Evolutionary conservation across 495 filamentous ascomycete genomes (phyloP), one percentile per base, ranked within the genome.

Genomic region (Penicillium parvum): DNA sequence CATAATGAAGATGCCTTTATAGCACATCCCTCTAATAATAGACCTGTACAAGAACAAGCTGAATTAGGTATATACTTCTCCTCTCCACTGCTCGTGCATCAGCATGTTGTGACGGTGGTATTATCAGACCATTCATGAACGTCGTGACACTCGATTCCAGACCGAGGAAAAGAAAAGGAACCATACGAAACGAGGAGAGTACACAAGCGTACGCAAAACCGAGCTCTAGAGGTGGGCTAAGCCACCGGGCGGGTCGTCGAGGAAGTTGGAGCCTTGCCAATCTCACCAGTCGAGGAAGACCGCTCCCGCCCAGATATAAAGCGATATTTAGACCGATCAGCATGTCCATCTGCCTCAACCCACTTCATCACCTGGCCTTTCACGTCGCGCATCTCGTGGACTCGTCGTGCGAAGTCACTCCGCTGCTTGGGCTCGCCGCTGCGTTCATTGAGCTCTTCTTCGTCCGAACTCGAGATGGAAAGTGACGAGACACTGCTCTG

Each of bases 391-490:
- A 72, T 67, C 32, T 67, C 61, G 44, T 69, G 64, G 3, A 66
- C 57, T 22, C 43, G 59, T 23, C 57, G 53, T 0, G 60, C 39
- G 17, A 68, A 34, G 7, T 66, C 61, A 3, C 61, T 57, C 19
- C 63, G 55, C 12, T 60, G 52, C 23, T 58, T 61, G 32, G 45
- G 7, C 17, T 56, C 18, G 53, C 74, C 64, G 65, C 69, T 61
- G 20, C 71, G 64, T 28, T 77, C 74, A 35, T 83, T 76, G 18
- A 95, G 63, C 40, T 83, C 77, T 32, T 88, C 84, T 54, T 90
- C 81, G 35, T 91, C 88, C 30, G 78, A 82, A 37, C 82, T 88
- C 33, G 83, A 86, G 26, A 90, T 74, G 10, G 69, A 58, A 58
- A 78, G 50, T 43, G 75, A 65, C 20, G 75, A 50, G 44, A 64